Conservation (phyloP, 2,329 filamentous ascomycete species). For the Didymella pinodella region DNA sequence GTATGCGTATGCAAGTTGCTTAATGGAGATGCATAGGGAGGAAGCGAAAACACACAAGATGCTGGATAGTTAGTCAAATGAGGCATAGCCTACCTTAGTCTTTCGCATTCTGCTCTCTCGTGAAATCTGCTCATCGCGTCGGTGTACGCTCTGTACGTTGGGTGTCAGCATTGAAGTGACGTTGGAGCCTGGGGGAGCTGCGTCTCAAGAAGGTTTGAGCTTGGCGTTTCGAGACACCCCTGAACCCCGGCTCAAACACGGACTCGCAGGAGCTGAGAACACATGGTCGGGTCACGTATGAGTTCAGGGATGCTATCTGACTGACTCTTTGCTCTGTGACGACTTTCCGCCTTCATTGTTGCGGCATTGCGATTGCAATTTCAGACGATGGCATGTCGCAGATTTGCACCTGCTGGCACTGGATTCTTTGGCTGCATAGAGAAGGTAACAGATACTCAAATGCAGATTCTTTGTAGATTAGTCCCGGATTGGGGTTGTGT, state of each 20-base stretch:
- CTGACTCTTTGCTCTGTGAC: not conserved
- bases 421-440: too few species aligned
- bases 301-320: not conserved
- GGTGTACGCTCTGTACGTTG: not conserved
- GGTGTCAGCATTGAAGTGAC: not conserved
- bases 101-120: not conserved
- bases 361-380: not conserved
- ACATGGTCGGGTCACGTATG: not conserved
- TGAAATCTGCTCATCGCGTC: not conserved
- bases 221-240: conserved; percentile 8
- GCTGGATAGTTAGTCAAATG: conserved; percentile 15
- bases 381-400: too few species aligned
- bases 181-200: not conserved
- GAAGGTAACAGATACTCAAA: too few species aligned
- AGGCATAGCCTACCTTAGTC: conserved; percentile 10
- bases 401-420: too few species aligned
- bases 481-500: too few species aligned
- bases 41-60: conserved; percentile 22
- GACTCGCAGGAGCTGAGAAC: not conserved
- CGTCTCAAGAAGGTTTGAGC: conserved; percentile 17
- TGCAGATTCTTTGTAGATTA: too few species aligned
- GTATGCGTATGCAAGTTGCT: conserved; percentile 7
- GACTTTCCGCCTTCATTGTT: not conserved
- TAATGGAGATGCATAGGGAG: conserved; percentile 4
- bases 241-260: not conserved